Conservation (phyloP, 768 basidiomycete species). For the Podaxis carcinomalis region DNA sequence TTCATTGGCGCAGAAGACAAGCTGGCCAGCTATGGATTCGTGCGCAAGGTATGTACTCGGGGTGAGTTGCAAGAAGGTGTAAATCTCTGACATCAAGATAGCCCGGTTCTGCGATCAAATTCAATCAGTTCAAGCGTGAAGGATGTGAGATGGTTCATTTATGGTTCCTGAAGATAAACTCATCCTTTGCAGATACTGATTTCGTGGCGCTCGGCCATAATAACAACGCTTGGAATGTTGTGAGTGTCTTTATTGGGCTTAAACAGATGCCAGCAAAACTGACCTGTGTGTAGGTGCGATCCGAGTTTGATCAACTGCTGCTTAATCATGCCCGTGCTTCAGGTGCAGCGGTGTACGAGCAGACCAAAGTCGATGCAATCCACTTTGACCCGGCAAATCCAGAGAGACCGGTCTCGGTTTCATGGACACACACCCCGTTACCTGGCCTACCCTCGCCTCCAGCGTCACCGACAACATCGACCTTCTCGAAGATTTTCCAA, state of each 20-base stretch:
- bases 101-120: constrained; percentile 62
- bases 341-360: constrained; percentile 51
- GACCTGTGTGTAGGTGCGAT: constrained; percentile 37
- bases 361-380: constrained; percentile 46
- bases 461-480: constrained; percentile 31
- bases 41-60: constrained; percentile 36
- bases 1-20: constrained; percentile 57
- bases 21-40: constrained; percentile 44
- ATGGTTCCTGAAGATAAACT: background rate
- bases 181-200: constrained; percentile 44
- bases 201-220: constrained; percentile 50
- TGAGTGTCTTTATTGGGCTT: constrained; percentile 24
- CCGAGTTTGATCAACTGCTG: constrained; percentile 58
- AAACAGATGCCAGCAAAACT: background rate
- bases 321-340: constrained; percentile 50
- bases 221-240: constrained; percentile 61
- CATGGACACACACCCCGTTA: constrained; percentile 46
- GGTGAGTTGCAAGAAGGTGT: background rate
- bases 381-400: constrained; percentile 37
- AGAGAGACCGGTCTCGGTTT: constrained; percentile 45
- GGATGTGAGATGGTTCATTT: constrained; percentile 40
- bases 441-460: constrained; percentile 36
- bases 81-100: constrained; percentile 17
- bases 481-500: constrained; percentile 16
- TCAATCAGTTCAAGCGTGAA: constrained; percentile 62